phyloP scores from a whole-genome alignment of 306 rosid genomes.

The Chamaecrista fasciculata region DNA sequence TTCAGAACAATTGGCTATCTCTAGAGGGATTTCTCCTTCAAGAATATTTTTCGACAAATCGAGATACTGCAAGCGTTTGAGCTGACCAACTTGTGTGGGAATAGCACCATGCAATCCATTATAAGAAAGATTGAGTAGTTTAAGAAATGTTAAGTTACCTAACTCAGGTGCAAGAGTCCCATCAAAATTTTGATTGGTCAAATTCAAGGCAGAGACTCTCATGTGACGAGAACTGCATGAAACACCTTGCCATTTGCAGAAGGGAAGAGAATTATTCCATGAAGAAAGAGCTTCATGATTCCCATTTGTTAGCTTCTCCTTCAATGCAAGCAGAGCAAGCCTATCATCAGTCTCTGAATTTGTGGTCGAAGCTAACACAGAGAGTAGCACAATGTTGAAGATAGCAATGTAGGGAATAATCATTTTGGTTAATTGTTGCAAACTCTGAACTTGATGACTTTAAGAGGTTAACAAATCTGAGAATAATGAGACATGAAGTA shows the following conservation, averaged over 20 bases:
- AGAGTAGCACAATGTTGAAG: too few relatives aligned
- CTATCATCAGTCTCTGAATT: constrained; percentile 33
- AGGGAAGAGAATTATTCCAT: constrained; percentile 35
- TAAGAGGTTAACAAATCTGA: too few relatives aligned
- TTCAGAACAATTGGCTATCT: constrained; percentile 8
- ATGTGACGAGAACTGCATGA: constrained; percentile 22
- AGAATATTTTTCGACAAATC: background rate
- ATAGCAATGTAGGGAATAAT: too few relatives aligned
- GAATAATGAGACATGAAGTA: too few relatives aligned
- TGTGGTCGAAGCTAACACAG: too few relatives aligned
- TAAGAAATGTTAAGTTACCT: constrained; percentile 28
- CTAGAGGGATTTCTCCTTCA: constrained; percentile 10
- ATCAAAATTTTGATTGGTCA: constrained; percentile 18
- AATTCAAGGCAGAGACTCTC: constrained; percentile 25
- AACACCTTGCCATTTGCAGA: constrained; percentile 34
- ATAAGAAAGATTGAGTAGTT: background rate
- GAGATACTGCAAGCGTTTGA: constrained; percentile 21
- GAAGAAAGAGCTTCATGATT: constrained; percentile 20
- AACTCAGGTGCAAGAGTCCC: constrained; percentile 25
- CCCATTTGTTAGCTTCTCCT: constrained; percentile 27
- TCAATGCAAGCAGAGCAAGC: constrained; percentile 22
- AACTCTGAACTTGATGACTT: too few relatives aligned
- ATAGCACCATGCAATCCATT: constrained; percentile 10
- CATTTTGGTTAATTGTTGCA: too few relatives aligned
- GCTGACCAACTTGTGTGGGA: constrained; percentile 18